Conservation (phyloP, 2,329 filamentous ascomycete species). For the Apiospora aurea region DNA sequence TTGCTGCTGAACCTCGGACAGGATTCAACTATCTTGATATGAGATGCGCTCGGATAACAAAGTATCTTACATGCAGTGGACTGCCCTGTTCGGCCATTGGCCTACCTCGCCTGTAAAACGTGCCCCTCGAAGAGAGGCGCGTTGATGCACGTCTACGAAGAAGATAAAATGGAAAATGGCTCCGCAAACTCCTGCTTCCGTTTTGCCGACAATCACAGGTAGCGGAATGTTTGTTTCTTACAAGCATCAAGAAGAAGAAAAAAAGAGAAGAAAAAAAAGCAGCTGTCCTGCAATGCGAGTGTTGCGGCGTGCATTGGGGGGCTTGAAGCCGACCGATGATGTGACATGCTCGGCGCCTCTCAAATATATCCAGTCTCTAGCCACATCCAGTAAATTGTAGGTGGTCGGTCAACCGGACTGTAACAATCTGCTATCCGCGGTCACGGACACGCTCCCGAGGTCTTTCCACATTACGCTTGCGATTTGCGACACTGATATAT, state of each 20-base stretch:
- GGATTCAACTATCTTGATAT: neutral
- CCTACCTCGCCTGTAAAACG: neutral
- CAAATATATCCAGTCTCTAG: neutral
- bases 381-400: neutral
- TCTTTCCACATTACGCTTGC: neutral
- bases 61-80: conserved; percentile 3
- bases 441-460: neutral
- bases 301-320: neutral
- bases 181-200: conserved; percentile 16
- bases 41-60: neutral
- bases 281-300: conserved; percentile 15
- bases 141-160: neutral
- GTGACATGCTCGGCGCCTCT: neutral
- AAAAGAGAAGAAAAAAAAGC: too few relatives aligned
- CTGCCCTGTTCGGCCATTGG: neutral
- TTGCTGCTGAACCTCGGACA: neutral
- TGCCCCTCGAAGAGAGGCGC: conserved; percentile 1
- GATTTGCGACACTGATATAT: neutral
- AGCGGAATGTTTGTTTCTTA: neutral
- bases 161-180: neutral
- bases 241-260: neutral
- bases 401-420: neutral
- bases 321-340: neutral
- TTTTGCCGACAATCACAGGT: neutral
- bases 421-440: neutral